A percentile compares a stretch with the other conserved stretches of the same genome.
Conservation (phyloP, 2,329 filamentous ascomycete genomes). For the Aspergillus bombycis region DNA sequence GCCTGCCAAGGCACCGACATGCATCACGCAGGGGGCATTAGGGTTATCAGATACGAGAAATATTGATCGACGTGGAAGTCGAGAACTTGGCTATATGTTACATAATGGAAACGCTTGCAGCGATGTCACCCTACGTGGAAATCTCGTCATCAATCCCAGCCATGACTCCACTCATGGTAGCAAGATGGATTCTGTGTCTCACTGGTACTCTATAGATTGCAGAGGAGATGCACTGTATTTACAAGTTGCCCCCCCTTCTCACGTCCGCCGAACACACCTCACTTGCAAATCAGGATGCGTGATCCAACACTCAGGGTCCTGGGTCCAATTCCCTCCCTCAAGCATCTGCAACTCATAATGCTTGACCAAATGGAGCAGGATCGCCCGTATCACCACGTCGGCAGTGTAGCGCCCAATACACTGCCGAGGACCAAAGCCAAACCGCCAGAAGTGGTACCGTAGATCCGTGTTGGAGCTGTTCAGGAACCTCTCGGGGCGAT, state of each 20-base stretch:
- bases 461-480: neutral
- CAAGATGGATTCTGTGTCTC: no score
- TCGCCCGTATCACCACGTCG: slow-evolving; percentile 39
- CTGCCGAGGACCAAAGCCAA: slow-evolving; percentile 50
- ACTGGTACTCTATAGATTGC: no score
- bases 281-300: slow-evolving; percentile 14
- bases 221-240: no score
- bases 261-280: slow-evolving; percentile 5
- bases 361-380: slow-evolving; percentile 17
- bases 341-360: slow-evolving; percentile 12
- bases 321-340: slow-evolving; percentile 2
- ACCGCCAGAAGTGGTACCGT: slow-evolving; percentile 49
- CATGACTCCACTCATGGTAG: no score
- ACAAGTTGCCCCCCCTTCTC: neutral
- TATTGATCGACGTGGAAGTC: no score
- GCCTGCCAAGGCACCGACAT: no score
- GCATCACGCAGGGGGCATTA: no score
- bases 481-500: slow-evolving; percentile 35
- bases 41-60: no score
- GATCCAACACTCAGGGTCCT: slow-evolving; percentile 14
- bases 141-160: no score
- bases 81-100: no score
- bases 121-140: no score
- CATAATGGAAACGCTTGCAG: no score
- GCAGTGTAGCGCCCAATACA: slow-evolving; percentile 49